Base-by-base conservation (phyloP, 352 stramenopile species). In the Pythium dissimile region DNA sequence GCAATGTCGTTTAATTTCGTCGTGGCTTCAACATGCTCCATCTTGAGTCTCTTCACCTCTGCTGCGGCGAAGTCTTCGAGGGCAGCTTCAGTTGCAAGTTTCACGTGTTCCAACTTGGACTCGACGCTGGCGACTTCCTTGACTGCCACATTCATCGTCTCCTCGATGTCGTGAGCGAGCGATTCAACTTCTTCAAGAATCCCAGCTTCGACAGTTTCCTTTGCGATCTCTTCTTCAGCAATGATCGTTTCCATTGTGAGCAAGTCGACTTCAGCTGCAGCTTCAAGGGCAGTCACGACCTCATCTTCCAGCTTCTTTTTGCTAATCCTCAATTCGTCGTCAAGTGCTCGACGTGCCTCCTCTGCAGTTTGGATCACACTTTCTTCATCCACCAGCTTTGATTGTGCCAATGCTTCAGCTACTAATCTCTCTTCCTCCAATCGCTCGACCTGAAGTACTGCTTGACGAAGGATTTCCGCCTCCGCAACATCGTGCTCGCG, bases 251-350 rank as follows among this genome's bases (percentile, higher is more conserved):
- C 55, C 4, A 63, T n/a, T 39, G 46, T 46, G 5, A 45, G 16
- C 10, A 24, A 5, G 37, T 63, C 55, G 21, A 57, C 28, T 8
- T 50, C 13, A 21, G 49, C 20, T 9, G 55, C 55, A 5, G 37
- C 39, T n/a, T 43, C 13, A 0, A 23, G 38, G 10, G 46, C 45
- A 34, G 35, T 34, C n/a, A 49, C 4, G 9, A 63, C 13, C 41
- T 63, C 55, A 20, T 35, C 10, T 13, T 57, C 55, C 2, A 63
- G 55, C 28, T 37, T n/a, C 10, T 45, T 24, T 18, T 54, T 55
- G 7, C 39, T 47, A 15, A 39, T 37, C 3, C 38, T n/a, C 3
- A 63, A 23, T 11, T 56, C 34, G 2, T 27, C 37, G 21, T 56
- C 55, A 11, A 63, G 46, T 16, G 28, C 47, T 12, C 23, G 27